phyloP scores from a whole-genome alignment of 257 asterid genomes.

The Solanum dulcamara region DNA sequence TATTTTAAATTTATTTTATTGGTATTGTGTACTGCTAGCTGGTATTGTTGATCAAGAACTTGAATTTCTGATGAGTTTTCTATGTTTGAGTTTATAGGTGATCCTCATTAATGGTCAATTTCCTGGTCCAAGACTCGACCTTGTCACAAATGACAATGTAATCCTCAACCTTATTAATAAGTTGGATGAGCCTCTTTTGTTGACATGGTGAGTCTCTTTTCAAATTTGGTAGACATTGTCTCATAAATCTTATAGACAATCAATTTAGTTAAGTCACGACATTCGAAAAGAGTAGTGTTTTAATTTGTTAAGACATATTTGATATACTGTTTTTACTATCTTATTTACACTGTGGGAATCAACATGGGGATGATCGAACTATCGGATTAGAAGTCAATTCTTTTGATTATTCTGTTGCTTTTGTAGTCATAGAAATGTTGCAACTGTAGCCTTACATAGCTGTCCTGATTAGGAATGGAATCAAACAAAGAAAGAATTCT shows the following conservation, averaged over 20 bases:
- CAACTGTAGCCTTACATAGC: not conserved
- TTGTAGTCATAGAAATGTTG: not conserved
- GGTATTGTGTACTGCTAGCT: not conserved
- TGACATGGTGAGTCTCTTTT: constrained; percentile 66
- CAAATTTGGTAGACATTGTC: not conserved
- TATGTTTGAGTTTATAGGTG: constrained; percentile 40
- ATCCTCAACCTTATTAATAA: constrained; percentile 65
- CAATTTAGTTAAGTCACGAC: not conserved
- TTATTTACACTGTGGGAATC: not conserved
- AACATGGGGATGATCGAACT: not conserved
- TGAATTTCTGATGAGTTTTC: not conserved
- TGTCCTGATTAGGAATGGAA: constrained; percentile 65
- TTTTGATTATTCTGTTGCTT: not conserved
- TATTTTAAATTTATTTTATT: not conserved
- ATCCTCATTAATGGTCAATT: constrained; percentile 88
- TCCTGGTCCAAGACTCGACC: constrained; percentile 86
- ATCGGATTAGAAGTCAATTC: not conserved
- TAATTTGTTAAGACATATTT: not conserved
- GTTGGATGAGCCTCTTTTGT: constrained; percentile 72
- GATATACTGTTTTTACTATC: not conserved
- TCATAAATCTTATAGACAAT: not conserved
- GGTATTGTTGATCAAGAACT: not conserved
- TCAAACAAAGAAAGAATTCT: constrained; percentile 91
- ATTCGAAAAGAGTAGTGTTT: not conserved
- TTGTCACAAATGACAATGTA: constrained; percentile 83